Evolutionary conservation across 495 filamentous ascomycete species (phyloP), one percentile per base, ranked within the genome.

Genomic region (Acidomyces sp.): DNA sequence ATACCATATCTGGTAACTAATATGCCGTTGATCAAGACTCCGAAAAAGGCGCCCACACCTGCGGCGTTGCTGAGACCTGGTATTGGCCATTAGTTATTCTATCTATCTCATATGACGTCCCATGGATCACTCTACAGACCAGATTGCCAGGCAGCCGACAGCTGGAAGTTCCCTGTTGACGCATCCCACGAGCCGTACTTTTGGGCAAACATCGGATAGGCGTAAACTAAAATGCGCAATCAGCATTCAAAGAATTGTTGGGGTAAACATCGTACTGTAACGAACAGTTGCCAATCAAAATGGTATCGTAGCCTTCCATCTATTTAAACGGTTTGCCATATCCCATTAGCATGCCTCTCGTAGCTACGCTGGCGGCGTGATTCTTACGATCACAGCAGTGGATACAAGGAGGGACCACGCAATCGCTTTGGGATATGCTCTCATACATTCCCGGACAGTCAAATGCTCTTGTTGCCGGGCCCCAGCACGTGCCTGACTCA

Each of bases 131-230:
- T 56, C 26, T 25, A 46, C 22, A 60, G 36, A 0, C 46, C 53
- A 6, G 46, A 40, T 45, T 60, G 57, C 57, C 57, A 60, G 4
- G 16, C 32, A 9, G 55, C 44, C 3, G 55, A 21, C 13, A 42
- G n/a, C 25, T 34, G 15, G 37, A 12, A 9, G 24, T n/a, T 26
- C 9, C 25, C 25, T 39, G 12, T 28, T 51, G 46, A 12, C 44
- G 53, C 32, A 56, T 48, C 19, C 48, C n/a, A n/a, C n/a, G n/a
- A n/a, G n/a, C 53, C 21, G 34, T 43, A 57, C 39, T 35, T 11
- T 49, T 55, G 17, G 21, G 19, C 13, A 18, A 35, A n/a, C 39
- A 52, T 41, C 44, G 52, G 21, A 51, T 54, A 39, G 49, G 39
- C 55, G 24, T 35, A 42, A 30, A 58, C n/a, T n/a, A n/a, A n/a